Evolutionary conservation across 2,329 filamentous ascomycete species (phyloP).

Genomic region (Trichoderma sp.): DNA sequence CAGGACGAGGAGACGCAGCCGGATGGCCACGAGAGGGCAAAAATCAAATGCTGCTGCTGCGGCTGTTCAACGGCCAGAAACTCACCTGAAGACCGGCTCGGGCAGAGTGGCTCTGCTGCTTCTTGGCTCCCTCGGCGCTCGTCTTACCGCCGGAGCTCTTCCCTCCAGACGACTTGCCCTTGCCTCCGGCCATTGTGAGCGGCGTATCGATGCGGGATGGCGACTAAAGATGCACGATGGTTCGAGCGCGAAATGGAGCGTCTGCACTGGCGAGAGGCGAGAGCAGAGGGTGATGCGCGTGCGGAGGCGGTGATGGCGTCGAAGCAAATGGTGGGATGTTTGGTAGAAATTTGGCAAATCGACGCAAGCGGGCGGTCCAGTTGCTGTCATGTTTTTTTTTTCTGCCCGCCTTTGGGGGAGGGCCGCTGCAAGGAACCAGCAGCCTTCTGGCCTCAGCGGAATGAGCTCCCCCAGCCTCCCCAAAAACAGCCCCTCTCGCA

Average conservation of each 20-base stretch:
- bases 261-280: slow-evolving; percentile 11
- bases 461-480: slow-evolving; percentile 17
- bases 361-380: slow-evolving; percentile 24
- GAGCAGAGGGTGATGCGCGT: slow-evolving; percentile 17
- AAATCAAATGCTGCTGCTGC: slow-evolving; percentile 3
- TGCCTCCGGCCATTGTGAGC: slow-evolving; percentile 73
- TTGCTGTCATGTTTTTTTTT: slow-evolving; percentile 27
- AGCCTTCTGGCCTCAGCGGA: slow-evolving; percentile 12
- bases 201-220: slow-evolving; percentile 14
- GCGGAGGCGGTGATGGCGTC: slow-evolving; percentile 19
- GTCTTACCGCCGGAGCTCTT: slow-evolving; percentile 84
- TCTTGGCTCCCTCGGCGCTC: slow-evolving; percentile 67
- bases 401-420: not conserved
- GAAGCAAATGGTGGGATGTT: slow-evolving; percentile 19
- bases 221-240: not conserved
- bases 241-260: slow-evolving; percentile 3
- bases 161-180: slow-evolving; percentile 89
- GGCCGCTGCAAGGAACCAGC: slow-evolving; percentile 25
- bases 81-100: slow-evolving; percentile 94
- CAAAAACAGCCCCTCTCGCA: not conserved
- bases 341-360: slow-evolving; percentile 30
- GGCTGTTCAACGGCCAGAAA: slow-evolving; percentile 14
- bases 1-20: not conserved
- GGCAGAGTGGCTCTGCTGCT: slow-evolving; percentile 93
- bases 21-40: not conserved